phyloP scores from a whole-genome alignment of 2,329 filamentous ascomycete species.

The Sarocladium strictum region DNA sequence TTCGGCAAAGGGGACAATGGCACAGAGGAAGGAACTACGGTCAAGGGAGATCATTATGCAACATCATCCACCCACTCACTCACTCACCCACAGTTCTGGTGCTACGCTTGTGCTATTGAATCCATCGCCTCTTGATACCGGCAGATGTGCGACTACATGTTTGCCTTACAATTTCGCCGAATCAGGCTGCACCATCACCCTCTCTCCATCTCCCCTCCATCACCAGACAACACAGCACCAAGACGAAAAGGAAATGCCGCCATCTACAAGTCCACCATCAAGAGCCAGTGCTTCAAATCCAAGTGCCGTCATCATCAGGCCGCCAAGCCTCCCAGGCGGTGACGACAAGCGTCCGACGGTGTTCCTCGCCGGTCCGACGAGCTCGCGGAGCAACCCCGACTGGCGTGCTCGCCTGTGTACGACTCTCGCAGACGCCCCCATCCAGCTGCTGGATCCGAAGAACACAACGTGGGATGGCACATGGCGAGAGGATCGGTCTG shows the following conservation, averaged over 20 bases:
- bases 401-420: neutral
- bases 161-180: no score
- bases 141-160: no score
- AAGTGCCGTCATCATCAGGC: neutral
- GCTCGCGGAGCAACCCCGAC: neutral
- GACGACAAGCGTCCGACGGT: neutral
- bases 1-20: no score
- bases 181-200: no score
- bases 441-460: neutral
- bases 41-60: no score
- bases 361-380: slow-evolving; percentile 2
- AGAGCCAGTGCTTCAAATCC: no score
- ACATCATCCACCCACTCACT: no score
- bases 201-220: no score
- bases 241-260: neutral
- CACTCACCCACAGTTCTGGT: no score
- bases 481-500: neutral
- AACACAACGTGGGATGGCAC: neutral
- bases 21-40: no score
- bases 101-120: no score
- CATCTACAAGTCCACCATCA: neutral
- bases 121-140: no score
- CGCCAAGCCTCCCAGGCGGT: neutral
- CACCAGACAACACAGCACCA: neutral
- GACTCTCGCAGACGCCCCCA: neutral